Base-by-base conservation (phyloP, 2,329 filamentous ascomycete species). In the Tetracladium maxilliforme region DNA sequence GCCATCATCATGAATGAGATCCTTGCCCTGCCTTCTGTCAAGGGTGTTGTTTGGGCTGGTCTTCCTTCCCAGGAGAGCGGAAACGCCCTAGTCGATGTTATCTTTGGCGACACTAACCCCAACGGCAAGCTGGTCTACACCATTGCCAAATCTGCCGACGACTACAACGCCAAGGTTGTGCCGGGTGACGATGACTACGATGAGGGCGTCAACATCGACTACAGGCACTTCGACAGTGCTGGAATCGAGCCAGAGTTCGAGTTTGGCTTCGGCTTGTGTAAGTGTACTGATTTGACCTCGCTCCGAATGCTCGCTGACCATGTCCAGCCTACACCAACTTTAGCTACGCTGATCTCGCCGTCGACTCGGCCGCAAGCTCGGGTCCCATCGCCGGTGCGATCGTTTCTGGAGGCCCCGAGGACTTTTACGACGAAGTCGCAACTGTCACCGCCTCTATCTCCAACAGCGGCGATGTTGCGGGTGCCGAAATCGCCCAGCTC, bases 121-220 rank as follows among this genome's bases (percentile, higher is more conserved):
- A 69, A 61, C 17, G 69, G 60, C 34, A 64, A 67, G 39, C 50
- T 70, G 4, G 60, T 67, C 9, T 79, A 79, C 51, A 80, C 74
- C 12, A 67, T 78, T 36, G 73, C 71, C 10, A 51, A 56, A 34
- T 57, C 60, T 16, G 61, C 51, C 6, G 51, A 47, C 7, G 59
- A 69, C 34, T 74, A 70, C 31, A 58, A 57, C 3, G 33, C 35
- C 2, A 16, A 26, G 3, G 29, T 38, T 21, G 19, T 22, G 3
- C 26, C 16, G 10, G 34, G 33, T 6, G 35, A 40, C 21, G 60
- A 66, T 37, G 28, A 16, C 17, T 45, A 31, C 20, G 16, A 33
- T 4, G 64, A 69, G 33, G 55, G 61, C 1, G 38, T 61, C 2
- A 45, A 56, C 18, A 65, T 65, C 27, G 64, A 68, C 35, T 69